Base-by-base conservation (phyloP, 805 yeast genomes). In the Lachancea quebecensis region DNA sequence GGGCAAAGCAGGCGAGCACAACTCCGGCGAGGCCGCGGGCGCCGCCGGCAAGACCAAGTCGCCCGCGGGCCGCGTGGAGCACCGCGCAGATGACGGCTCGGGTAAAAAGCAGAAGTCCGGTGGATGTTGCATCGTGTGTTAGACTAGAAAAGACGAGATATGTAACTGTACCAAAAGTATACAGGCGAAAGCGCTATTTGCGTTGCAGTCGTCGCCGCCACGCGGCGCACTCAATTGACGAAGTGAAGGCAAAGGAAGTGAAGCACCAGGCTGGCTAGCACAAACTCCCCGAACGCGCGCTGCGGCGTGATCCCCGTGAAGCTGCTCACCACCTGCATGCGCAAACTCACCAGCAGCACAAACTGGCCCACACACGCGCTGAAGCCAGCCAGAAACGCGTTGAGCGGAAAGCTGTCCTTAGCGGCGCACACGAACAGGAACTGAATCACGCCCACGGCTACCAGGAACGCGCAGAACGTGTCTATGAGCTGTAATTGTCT, bases 381-480 rank as follows among this genome's bases (percentile, higher is more conserved):
- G 62, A 93, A 93, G 1, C 98, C 98, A 16, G 95, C 91, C 48
- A 93, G 73, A 62, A 93, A 93, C 18, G 96, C 98, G 67, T 93
- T 93, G 76, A 93, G 93, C 14, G 99, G 99, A 76, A 84, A 93
- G 56, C 79, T 87, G 32, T 64, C 68, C 41, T 97, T 95, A 38
- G 89, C 78, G 11, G 88, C 49, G 35, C 82, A 54, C 53, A 85
- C 85, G 65, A 89, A 91, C 3, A 72, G 68, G 60, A 89, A 88
- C 67, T 93, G 98, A 27, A 85, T 65, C 1, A 76, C 67, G 1
- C 95, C 99, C 48, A 87, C 70, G 0, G 71, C 65, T 14, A 91
- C 90, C 47, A 91, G 67, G 53, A 85, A 89, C 21, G 64, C 77
- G 58, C 91, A 73, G 59, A 90, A 93, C 11, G 74, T 54, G 63